These are phyloP conservation scores for Hepatocystis sp. DNA, from an alignment of 169 alveolate species.

Conservation along the genomic window DNA sequence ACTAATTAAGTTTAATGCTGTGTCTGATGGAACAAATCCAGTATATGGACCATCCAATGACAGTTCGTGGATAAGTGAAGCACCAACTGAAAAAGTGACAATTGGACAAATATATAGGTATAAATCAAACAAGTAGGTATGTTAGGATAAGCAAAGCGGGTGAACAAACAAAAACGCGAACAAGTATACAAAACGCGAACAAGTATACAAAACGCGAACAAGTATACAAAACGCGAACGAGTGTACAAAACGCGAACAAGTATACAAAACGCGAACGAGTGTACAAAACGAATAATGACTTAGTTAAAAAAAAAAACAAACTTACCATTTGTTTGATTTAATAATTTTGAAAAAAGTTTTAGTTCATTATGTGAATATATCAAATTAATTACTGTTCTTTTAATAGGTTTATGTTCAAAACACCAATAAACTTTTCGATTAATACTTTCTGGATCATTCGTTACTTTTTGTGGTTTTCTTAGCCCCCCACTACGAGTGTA, in stretches of 20 bases:
- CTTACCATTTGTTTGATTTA: slow-evolving; percentile 54
- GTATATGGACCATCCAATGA: slow-evolving; percentile 87
- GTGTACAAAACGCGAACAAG: too few species aligned
- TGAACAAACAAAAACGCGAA: not conserved
- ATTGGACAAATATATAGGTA: not conserved
- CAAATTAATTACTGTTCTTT: slow-evolving; percentile 81
- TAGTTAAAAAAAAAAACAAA: slow-evolving; percentile 8
- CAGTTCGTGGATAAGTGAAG: slow-evolving; percentile 81
- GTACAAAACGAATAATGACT: too few species aligned
- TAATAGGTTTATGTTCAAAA: slow-evolving; percentile 80
- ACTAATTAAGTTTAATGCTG: slow-evolving; percentile 74
- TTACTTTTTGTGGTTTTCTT: slow-evolving; percentile 76
- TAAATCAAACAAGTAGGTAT: not conserved
- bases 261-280: too few species aligned
- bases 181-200: too few species aligned
- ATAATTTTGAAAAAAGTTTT: slow-evolving; percentile 33
- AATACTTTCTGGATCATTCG: slow-evolving; percentile 85
- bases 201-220: too few species aligned
- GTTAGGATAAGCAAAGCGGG: not conserved
- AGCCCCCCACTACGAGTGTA: slow-evolving; percentile 75
- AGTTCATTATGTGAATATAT: slow-evolving; percentile 70
- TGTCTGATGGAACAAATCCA: slow-evolving; percentile 84
- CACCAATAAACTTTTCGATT: slow-evolving; percentile 85
- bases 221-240: too few species aligned
- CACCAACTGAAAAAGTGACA: slow-evolving; percentile 55